Base-by-base conservation (phyloP, 331 rosid genomes). In the Acacia pycnantha region DNA sequence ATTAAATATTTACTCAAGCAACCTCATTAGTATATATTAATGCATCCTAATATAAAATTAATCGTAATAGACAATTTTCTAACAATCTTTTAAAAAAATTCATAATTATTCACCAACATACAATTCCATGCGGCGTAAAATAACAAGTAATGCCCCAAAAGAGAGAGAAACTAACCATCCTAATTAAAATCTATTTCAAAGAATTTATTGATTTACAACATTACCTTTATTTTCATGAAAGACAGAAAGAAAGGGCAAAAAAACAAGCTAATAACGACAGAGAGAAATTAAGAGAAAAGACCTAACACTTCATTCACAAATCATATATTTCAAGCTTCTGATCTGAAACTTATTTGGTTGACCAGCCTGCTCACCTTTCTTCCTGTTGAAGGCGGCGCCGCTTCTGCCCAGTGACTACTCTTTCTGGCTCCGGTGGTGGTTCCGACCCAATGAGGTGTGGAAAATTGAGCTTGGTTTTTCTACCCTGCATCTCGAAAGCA, bases 401-500 rank as follows among this genome's bases (percentile, higher is more conserved):
- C 9, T 51, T 51, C 24, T 51, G 9, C 19, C 58, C 58, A n/a
- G 22, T 22, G 10, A 51, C 58, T 19, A 6, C 11, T 51, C 22
- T 51, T 51, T 22, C 58, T 0, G 22, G 58, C 24, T 51, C 58
- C 0, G 61, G 33, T 16, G 14, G 50, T n/a, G 51, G 6, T 35
- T 79, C 70, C 1, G 82, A 76, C 10, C 48, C 86, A 37, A 86
- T 71, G 48, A 83, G 62, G 26, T 86, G 84, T 21, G 94, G 82
- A 75, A 90, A 79, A 81, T 90, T 90, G n/a, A 88, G 76, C 77
- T 88, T 88, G 15, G 94, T 90, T 59, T 90, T 90, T 0, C 82
- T 26, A 6, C 92, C 94, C 0, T 83, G 81, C 59, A 88, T 79
- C 70, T 88, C 58, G 18, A 88, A 90, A 67, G 92, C 90, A 1